These are phyloP conservation scores for Lichtheimia ramosa DNA, from an alignment of 371 early-diverging fungal genomes.

Conservation along the genomic window DNA sequence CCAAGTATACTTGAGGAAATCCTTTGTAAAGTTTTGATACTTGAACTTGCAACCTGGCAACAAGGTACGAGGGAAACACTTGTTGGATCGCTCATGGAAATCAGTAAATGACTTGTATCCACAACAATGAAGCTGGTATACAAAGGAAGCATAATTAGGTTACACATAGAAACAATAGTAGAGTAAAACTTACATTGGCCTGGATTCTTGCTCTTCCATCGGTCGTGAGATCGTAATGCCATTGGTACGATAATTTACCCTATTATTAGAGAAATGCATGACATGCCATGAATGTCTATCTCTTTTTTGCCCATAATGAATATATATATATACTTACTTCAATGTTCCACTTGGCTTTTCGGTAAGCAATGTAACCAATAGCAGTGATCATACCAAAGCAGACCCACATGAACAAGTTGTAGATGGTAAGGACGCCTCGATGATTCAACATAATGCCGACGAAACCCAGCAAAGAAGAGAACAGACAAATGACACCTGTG, in stretches of 20 bases:
- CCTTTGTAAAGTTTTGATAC: conserved; percentile 47
- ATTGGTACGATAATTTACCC: conserved; percentile 50
- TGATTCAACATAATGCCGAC: conserved; percentile 57
- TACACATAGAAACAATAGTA: not conserved
- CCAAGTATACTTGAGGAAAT: conserved; percentile 39
- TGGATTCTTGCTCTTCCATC: conserved; percentile 44
- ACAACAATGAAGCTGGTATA: conserved; percentile 53
- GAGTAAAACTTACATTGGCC: conserved; percentile 33
- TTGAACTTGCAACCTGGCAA: conserved; percentile 53
- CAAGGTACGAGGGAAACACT: conserved; percentile 60
- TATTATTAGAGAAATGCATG: not conserved
- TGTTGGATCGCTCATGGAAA: conserved; percentile 55
- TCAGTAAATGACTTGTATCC: conserved; percentile 56
- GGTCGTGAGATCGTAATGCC: conserved; percentile 41
- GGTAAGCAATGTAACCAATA: conserved; percentile 57
- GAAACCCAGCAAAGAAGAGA: conserved; percentile 52
- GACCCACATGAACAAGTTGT: conserved; percentile 57
- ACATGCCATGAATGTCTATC: not conserved
- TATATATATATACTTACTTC: conserved; percentile 10
- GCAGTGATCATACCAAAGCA: conserved; percentile 55
- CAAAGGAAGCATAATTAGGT: no score
- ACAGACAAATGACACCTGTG: conserved; percentile 47
- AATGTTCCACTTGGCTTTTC: conserved; percentile 47
- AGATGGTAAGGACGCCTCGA: conserved; percentile 43
- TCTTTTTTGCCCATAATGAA: no score